Percentiles rank a stretch among this genome's conserved stretches.
These are phyloP conservation scores for Aspergillus texensis DNA, from an alignment of 2,329 filamentous ascomycete species.

Conservation along the genomic window DNA sequence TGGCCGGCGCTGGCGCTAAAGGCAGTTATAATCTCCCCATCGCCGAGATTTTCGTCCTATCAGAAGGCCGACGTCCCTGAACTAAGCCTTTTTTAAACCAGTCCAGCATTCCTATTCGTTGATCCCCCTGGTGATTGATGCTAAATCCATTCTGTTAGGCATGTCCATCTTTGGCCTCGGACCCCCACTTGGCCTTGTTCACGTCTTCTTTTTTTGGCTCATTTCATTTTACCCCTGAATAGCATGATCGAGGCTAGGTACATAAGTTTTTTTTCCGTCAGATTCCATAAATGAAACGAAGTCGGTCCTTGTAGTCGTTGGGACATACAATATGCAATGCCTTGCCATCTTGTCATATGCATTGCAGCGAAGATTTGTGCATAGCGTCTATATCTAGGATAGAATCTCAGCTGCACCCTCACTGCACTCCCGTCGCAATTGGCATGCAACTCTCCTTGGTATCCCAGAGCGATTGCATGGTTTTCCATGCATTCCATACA, in stretches of 20 bases:
- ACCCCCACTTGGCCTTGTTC: not conserved
- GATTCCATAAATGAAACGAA: not conserved
- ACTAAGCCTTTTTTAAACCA: constrained; percentile 1
- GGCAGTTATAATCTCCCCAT: constrained; percentile 12
- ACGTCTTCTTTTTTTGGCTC: constrained; percentile 8
- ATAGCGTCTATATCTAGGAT: not conserved
- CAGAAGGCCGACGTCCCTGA: constrained; percentile 15
- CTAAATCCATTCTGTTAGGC: constrained; percentile 1
- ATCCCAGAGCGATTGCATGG: not conserved
- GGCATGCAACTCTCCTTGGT: not conserved
- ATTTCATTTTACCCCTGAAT: constrained; percentile 8
- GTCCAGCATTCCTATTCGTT: constrained; percentile 1
- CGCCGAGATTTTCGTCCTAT: constrained; percentile 13
- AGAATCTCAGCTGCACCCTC: not conserved
- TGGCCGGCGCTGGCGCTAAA: constrained; percentile 10
- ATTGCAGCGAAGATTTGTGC: not conserved
- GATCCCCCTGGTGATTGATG: constrained; percentile 1
- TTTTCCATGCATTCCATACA: not conserved
- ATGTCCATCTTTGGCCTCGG: constrained; percentile 4
- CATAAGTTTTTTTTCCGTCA: not conserved
- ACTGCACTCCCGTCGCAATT: not conserved
- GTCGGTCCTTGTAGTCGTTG: not conserved
- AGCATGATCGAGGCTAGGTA: not conserved
- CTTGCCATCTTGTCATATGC: not conserved
- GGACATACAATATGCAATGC: not conserved